These are phyloP conservation scores for Linum tenue DNA, from an alignment of 345 rosid species.

Conservation along the genomic window DNA sequence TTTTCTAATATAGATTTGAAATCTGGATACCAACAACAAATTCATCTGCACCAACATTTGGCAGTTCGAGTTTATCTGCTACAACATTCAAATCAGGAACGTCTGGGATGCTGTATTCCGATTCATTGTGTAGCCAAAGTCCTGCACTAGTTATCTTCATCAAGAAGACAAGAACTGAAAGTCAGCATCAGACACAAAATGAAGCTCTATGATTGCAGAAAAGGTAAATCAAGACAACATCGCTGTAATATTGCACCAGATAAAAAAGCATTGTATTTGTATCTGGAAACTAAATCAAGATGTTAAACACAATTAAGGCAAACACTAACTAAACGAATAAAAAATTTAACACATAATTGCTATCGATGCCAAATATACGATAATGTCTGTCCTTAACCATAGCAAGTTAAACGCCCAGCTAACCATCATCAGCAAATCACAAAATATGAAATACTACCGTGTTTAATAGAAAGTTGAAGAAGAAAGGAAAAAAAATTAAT, in stretches of 20 bases:
- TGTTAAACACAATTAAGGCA: background rate
- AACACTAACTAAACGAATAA: background rate
- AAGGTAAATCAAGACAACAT: background rate
- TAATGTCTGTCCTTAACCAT: background rate
- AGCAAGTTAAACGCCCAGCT: background rate
- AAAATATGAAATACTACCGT: too few species aligned
- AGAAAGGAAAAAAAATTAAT: background rate
- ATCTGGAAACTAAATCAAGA: background rate
- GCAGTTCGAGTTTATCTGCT: slow-evolving; percentile 32
- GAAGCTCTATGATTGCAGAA: background rate
- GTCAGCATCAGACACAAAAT: background rate
- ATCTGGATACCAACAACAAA: background rate
- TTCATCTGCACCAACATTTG: slow-evolving; percentile 39
- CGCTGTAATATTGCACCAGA: background rate
- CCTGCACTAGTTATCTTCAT: slow-evolving; percentile 83
- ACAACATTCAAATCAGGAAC: slow-evolving; percentile 27
- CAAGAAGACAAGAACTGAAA: slow-evolving; percentile 15
- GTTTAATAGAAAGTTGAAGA: background rate
- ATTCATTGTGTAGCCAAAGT: slow-evolving; percentile 62
- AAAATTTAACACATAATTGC: too few species aligned
- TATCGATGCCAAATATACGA: background rate
- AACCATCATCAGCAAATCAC: background rate
- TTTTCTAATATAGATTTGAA: too few species aligned
- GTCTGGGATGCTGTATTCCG: slow-evolving; percentile 32
- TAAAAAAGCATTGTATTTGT: background rate